Evolutionary conservation across 345 rosid genomes (phyloP).

Genomic region (Abelmoschus esculentus): DNA sequence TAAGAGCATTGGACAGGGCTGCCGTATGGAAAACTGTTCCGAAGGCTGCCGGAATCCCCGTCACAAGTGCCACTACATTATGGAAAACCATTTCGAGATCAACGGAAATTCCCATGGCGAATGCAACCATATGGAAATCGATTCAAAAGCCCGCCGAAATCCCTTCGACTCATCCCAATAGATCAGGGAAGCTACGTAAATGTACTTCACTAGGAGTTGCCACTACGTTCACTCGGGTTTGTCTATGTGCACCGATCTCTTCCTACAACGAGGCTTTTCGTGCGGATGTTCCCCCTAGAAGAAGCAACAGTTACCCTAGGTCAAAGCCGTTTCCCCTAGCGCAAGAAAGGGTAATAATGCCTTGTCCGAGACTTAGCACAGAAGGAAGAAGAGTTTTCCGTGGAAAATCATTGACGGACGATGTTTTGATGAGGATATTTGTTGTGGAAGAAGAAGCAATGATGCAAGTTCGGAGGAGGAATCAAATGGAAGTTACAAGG

Average conservation of each 20-base stretch:
- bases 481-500: slow-evolving; percentile 79
- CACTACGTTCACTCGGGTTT: slow-evolving; percentile 73
- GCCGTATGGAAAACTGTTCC: slow-evolving; percentile 40
- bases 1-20: slow-evolving; percentile 80
- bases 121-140: slow-evolving; percentile 38
- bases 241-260: slow-evolving; percentile 83
- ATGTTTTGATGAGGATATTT: slow-evolving; percentile 85
- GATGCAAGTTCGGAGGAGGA: slow-evolving; percentile 72
- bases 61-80: slow-evolving; percentile 13
- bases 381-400: slow-evolving; percentile 76
- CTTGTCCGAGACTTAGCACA: slow-evolving; percentile 32
- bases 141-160: slow-evolving; percentile 31
- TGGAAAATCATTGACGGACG: slow-evolving; percentile 83
- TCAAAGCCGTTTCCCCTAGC: slow-evolving; percentile 36
- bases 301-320: slow-evolving; percentile 86
- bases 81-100: slow-evolving; percentile 48
- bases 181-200: slow-evolving; percentile 41
- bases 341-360: slow-evolving; percentile 15
- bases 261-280: slow-evolving; percentile 80
- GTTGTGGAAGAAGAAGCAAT: slow-evolving; percentile 89
- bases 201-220: slow-evolving; percentile 74
- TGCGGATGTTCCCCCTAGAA: slow-evolving; percentile 66
- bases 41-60: slow-evolving; percentile 24
- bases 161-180: slow-evolving; percentile 14
- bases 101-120: slow-evolving; percentile 25